Base-by-base conservation (phyloP, 73 alveolate genomes). In the Paramecium pentaurelia region DNA sequence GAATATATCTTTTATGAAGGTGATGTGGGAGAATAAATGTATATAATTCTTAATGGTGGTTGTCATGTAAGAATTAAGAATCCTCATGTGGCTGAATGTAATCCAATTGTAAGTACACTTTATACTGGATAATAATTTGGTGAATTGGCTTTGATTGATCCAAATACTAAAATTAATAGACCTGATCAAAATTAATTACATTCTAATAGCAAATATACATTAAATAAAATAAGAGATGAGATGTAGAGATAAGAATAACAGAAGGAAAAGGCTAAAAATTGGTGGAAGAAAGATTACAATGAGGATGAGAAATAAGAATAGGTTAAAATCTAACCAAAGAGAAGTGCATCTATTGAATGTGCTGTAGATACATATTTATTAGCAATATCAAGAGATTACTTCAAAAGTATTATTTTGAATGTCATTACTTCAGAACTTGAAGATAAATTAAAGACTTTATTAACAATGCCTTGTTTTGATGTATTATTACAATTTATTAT, bases 51-150 rank as follows among this genome's bases (percentile, higher is more conserved):
- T 10, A 89, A 64, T 60, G 94, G 94, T 12, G 94, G 92, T 28
- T 89, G 94, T 45, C 94, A 89, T 71, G 94, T 89, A 7, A 89
- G 94, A 71, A 89, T 89, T 14, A 89, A 89, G 58, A 89, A 83
- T 49, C 73, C 88, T 2, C 86, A 73, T 71, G 71, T 64, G 25
- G 83, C 71, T 45, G 92, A 89, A 27, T 47, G 54, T 47, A 71
- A 59, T 40, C 88, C 88, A 1, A 83, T 89, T 28, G 94, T 89
- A 10, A 83, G 92, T 30, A 89, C 94, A 3, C 32, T 89, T 0
- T 89, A 89, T 49, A 83, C 71, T 20, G 94, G 94, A 9, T 89
- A 89, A 71, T 4, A 89, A 44, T 89, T 89, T 89, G 94, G 94
- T 36, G 94, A 89, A 89, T 89, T 89, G 36, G 94, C 94, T 11